Evolutionary conservation across 2,329 filamentous ascomycete species (phyloP), one percentile per base, ranked within the genome.

Genomic region (Xylaria sp.): DNA sequence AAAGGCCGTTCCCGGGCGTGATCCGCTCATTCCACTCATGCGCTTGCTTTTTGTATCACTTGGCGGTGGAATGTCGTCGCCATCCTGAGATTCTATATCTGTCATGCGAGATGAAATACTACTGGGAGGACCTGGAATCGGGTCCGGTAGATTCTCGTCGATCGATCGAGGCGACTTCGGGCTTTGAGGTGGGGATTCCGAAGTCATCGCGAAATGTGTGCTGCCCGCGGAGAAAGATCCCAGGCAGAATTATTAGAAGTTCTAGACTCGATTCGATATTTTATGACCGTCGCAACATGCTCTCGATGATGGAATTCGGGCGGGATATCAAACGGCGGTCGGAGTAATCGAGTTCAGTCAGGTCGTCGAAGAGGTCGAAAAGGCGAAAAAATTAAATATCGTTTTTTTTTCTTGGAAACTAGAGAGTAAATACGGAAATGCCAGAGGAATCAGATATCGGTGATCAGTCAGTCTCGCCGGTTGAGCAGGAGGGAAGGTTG

Each of bases 71-170:
- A 63, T 42, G 35, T 54, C 76, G 49, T 75, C 77, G 18, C 80
- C 82, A 65, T 86, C 82, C 56, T 85, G 81, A 18, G 80, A 83
- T 30, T 76, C 79, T 61, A 85, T 82, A 62, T 86, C 83, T 37
- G 87, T 90, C 81, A 90, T 87, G 62, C 85, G 84, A 59, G 87
- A 89, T 34, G 88, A 90, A 56, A 90, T 87, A 59, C 89, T 80
- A 64, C 86, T 89, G 52, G 84, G 79, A 19, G 83, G 80, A 37
- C 83, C 80, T 60, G 78, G 67, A 2, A 76, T 74, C 2, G 77
- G 74, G 46, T 67, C 68, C 18, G 75, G 71, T 56, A 78, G 76
- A 60, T 71, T 69, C 58, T 72, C 71, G 44, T 61, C 55, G 46
- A 75, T 75, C 55, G 78, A 74, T 55, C 69, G 68, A 50, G 76